phyloP scores from a whole-genome alignment of 1,284 basidiomycete genomes.

The Nidula niveotomentosa region DNA sequence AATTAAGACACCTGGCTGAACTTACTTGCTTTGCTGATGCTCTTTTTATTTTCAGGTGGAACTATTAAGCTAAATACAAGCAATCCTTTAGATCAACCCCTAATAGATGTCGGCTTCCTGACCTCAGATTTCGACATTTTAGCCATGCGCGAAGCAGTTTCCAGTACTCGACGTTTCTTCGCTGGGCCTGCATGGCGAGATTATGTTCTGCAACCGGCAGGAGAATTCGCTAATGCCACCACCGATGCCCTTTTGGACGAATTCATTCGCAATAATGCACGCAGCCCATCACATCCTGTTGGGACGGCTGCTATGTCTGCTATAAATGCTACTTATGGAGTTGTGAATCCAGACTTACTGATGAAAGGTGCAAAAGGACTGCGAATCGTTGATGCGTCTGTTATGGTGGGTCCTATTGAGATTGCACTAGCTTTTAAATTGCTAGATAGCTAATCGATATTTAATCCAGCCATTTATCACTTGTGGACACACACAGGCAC shows the following conservation, averaged over 20 bases:
- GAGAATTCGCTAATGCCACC: conserved; percentile 6
- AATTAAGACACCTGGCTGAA: background rate
- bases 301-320: conserved; percentile 25
- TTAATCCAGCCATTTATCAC: conserved; percentile 5
- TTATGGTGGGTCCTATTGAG: conserved; percentile 17
- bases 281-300: conserved; percentile 18
- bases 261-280: conserved; percentile 12
- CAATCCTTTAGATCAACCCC: conserved; percentile 19
- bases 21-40: too few relatives aligned
- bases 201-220: conserved; percentile 19
- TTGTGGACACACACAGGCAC: conserved; percentile 5
- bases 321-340: conserved; percentile 20
- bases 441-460: too few relatives aligned
- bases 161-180: conserved; percentile 21
- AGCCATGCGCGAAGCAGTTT: conserved; percentile 24
- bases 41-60: conserved; percentile 19
- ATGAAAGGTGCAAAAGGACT: conserved; percentile 28
- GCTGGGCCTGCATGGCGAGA: conserved; percentile 25
- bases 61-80: conserved; percentile 15
- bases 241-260: conserved; percentile 21
- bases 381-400: conserved; percentile 34
- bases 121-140: conserved; percentile 26
- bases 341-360: conserved; percentile 48
- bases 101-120: conserved; percentile 30
- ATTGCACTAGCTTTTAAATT: too few relatives aligned